A percentile compares a stretch with the other conserved stretches of the same genome.
Evolutionary conservation across 2,329 filamentous ascomycete genomes (phyloP).

Genomic region (Elsinoe perseae): DNA sequence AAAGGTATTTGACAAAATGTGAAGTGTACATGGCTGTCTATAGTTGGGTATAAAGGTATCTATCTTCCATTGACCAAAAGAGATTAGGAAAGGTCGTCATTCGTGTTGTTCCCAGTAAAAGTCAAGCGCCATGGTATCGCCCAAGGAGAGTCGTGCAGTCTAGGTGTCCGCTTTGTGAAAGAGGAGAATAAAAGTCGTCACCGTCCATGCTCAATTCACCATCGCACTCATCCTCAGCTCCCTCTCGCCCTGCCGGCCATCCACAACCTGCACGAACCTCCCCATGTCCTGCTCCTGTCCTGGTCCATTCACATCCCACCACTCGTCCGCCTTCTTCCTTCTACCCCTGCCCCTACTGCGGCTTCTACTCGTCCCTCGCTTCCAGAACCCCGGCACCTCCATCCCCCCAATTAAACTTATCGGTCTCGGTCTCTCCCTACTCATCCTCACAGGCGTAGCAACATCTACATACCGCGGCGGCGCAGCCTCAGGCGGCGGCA

Average conservation of each 20-base stretch:
- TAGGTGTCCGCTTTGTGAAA: too few relatives aligned
- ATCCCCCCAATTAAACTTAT: background rate
- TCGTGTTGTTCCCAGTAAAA: background rate
- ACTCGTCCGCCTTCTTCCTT: slow-evolving; percentile 9
- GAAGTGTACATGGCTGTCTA: slow-evolving; percentile 15
- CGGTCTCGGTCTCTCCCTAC: slow-evolving; percentile 3
- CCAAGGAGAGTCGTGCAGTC: background rate
- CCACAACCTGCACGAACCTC: slow-evolving; percentile 3
- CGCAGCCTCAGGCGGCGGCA: background rate
- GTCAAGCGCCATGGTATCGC: background rate
- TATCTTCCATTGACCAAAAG: background rate
- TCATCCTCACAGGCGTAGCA: slow-evolving; percentile 4
- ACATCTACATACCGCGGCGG: slow-evolving; percentile 11
- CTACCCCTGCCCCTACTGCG: background rate
- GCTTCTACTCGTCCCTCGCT: background rate
- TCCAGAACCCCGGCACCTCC: background rate
- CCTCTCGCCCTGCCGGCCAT: background rate
- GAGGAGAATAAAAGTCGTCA: background rate
- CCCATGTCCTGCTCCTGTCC: background rate
- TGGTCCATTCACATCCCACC: slow-evolving; percentile 5
- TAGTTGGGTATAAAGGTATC: slow-evolving; percentile 8
- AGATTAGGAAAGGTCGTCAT: background rate
- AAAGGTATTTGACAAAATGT: slow-evolving; percentile 35
- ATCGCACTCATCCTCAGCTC: slow-evolving; percentile 12
- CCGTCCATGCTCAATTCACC: background rate